Conservation (phyloP, 139 green algal genomes). For the Astrephomene gubernaculifera region DNA sequence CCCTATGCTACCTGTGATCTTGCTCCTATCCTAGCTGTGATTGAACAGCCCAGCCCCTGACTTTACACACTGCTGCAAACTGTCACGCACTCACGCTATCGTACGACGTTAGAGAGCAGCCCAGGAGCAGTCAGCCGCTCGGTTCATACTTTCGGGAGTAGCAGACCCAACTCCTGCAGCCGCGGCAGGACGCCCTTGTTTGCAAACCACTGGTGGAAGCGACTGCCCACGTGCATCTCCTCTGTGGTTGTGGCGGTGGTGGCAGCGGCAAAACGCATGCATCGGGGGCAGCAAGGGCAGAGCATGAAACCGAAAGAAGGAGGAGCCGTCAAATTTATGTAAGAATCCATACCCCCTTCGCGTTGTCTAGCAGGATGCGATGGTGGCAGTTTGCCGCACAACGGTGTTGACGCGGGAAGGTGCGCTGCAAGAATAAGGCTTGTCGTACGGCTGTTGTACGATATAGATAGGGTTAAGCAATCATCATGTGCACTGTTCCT, state of each 20-base stretch:
- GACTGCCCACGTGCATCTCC: not conserved
- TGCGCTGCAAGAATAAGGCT: not conserved
- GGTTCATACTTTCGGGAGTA: not conserved
- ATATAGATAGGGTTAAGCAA: not conserved
- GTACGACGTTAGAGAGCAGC: no score
- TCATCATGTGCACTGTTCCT: not conserved
- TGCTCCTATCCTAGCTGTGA: no score
- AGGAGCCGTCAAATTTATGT: not conserved
- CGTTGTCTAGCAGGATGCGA: not conserved
- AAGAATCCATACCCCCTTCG: not conserved
- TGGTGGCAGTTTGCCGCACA: not conserved
- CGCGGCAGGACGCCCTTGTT: constrained; percentile 11
- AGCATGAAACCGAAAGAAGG: no score
- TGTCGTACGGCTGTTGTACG: not conserved
- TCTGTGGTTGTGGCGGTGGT: not conserved
- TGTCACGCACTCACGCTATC: no score
- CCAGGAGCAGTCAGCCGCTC: no score
- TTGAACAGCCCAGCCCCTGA: no score
- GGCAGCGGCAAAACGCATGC: not conserved
- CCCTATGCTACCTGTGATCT: no score
- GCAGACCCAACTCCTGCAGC: constrained; percentile 9
- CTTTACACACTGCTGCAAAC: no score
- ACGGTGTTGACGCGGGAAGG: not conserved
- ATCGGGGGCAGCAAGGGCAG: not conserved
- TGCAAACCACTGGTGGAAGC: constrained; percentile 1